Conservation (phyloP, 352 stramenopile species). For the Pythium brassicae region DNA sequence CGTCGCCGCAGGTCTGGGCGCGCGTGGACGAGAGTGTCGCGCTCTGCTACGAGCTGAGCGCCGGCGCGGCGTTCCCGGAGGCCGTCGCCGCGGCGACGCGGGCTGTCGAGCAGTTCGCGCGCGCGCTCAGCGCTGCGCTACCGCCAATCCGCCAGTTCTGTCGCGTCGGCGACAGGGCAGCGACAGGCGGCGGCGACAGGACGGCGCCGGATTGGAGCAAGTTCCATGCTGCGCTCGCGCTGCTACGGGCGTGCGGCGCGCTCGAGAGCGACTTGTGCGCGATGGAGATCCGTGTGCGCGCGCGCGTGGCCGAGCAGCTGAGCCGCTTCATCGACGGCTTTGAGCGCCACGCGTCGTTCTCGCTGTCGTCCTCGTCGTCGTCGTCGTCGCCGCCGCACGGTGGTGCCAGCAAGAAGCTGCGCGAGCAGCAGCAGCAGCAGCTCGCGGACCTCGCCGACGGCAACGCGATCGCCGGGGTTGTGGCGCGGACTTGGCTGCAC, state of each 20-base stretch:
- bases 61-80: constrained; percentile 54
- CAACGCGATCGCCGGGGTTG: constrained; percentile 28
- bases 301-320: constrained; percentile 59
- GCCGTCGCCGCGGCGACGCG: constrained; percentile 33
- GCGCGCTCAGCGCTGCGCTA: constrained; percentile 29
- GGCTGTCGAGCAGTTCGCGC: constrained; percentile 44
- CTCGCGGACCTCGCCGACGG: constrained; percentile 34
- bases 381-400: constrained; percentile 22
- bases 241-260: constrained; percentile 53
- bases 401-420: constrained; percentile 23
- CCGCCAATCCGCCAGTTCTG: constrained; percentile 44
- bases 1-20: constrained; percentile 28
- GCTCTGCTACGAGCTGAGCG: constrained; percentile 55
- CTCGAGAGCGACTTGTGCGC: constrained; percentile 46
- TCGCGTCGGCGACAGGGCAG: neutral
- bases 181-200: constrained; percentile 1
- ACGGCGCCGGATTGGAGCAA: constrained; percentile 51
- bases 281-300: constrained; percentile 38
- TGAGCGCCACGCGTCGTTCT: constrained; percentile 12
- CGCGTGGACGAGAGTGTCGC: constrained; percentile 50
- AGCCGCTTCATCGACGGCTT: constrained; percentile 22
- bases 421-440: constrained; percentile 14
- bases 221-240: constrained; percentile 63
- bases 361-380: constrained; percentile 15
- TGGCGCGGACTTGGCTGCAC: constrained; percentile 47